These are phyloP conservation scores for Afroboletus lepidellus DNA, from an alignment of 1,284 basidiomycete genomes.

Conservation along the genomic window DNA sequence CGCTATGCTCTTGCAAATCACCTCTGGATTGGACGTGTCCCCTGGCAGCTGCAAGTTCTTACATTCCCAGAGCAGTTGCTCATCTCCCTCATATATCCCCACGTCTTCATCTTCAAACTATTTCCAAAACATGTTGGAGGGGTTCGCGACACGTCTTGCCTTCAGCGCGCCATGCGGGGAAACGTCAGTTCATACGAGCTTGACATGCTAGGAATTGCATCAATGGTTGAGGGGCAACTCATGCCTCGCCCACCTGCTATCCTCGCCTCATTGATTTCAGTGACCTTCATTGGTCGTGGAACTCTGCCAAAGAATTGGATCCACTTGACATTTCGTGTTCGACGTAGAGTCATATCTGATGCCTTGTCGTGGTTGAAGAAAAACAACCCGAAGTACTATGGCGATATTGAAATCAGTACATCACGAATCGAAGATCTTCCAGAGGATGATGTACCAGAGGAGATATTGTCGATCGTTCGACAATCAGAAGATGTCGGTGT, in stretches of 20 bases:
- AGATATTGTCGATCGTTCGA: neutral
- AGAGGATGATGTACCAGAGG: neutral
- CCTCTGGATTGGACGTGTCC: neutral
- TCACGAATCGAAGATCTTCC: neutral
- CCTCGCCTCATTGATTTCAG: too few relatives aligned
- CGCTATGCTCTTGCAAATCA: too few relatives aligned
- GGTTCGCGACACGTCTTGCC: too few relatives aligned
- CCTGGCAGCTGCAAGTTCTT: neutral
- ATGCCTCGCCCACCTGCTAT: too few relatives aligned
- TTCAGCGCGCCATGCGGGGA: too few relatives aligned
- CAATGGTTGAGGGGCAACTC: too few relatives aligned
- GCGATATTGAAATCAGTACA: neutral
- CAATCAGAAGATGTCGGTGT: neutral
- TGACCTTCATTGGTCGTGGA: too few relatives aligned
- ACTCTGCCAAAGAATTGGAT: slow-evolving; percentile 4
- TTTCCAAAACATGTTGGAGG: slow-evolving; percentile 16
- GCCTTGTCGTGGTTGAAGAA: neutral
- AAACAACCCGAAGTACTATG: neutral
- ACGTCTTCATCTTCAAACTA: slow-evolving; percentile 33
- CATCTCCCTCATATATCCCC: neutral
- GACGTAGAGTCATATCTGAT: neutral
- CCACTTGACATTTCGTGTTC: neutral
- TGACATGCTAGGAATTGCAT: too few relatives aligned
- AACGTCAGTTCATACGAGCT: too few relatives aligned
- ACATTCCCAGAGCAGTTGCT: neutral